phyloP scores from a whole-genome alignment of 257 asterid genomes.

The Eustoma russellianum region DNA sequence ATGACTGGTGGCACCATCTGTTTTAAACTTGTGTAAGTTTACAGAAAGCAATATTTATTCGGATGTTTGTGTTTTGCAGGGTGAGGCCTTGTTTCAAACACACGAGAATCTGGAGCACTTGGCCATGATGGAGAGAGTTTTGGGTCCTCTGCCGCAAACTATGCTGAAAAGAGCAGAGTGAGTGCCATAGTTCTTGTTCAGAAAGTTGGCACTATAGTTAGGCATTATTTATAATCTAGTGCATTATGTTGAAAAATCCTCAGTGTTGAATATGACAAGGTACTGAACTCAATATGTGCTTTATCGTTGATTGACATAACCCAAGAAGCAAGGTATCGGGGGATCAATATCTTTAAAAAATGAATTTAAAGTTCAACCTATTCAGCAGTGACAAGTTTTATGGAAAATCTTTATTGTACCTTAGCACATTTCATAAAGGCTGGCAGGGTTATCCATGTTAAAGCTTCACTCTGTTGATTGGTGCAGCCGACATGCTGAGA shows the following conservation, averaged over 20 bases:
- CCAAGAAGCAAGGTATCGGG: no score
- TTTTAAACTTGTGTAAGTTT: slow-evolving; percentile 7
- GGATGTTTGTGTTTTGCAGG: slow-evolving; percentile 22
- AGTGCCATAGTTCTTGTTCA: slow-evolving; percentile 9
- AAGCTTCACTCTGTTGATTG: slow-evolving; percentile 1
- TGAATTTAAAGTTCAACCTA: no score
- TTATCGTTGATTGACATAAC: no score
- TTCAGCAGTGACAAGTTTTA: no score
- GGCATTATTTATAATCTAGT: no score
- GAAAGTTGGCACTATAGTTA: background rate
- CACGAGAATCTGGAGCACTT: slow-evolving; percentile 46
- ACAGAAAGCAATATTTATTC: slow-evolving; percentile 6
- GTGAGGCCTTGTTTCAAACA: slow-evolving; percentile 50
- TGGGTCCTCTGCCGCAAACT: slow-evolving; percentile 38
- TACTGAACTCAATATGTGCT: no score
- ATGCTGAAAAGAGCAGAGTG: slow-evolving; percentile 43
- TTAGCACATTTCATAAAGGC: no score
- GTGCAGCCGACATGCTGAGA: slow-evolving; percentile 41
- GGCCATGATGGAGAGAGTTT: slow-evolving; percentile 50
- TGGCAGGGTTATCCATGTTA: background rate
- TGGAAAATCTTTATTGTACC: no score
- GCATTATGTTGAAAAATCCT: no score
- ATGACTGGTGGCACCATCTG: slow-evolving; percentile 8
- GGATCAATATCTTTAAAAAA: no score
- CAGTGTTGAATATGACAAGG: no score